These are phyloP conservation scores for Mycena maculata DNA, from an alignment of 768 basidiomycete genomes.

Conservation along the genomic window DNA sequence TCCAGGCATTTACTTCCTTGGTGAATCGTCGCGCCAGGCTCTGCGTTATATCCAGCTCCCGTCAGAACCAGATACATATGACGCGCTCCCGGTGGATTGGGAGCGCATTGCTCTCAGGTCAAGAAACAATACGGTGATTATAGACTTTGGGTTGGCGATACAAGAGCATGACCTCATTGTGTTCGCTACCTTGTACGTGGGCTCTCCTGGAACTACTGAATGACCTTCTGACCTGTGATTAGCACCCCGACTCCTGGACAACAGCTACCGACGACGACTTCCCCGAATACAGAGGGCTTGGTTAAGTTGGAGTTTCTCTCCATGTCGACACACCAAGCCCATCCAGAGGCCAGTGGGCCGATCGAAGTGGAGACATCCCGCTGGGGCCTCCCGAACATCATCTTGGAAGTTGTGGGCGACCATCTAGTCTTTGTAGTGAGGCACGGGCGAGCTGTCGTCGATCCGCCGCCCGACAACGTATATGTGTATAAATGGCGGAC, in stretches of 20 bases:
- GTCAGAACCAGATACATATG: background rate
- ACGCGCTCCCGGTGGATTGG: conserved; percentile 9
- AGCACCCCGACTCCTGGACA: background rate
- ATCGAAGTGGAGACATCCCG: conserved; percentile 45
- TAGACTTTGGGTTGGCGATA: conserved; percentile 33
- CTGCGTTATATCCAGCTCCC: conserved; percentile 29
- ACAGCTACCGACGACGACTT: background rate
- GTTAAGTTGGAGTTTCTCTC: conserved; percentile 40
- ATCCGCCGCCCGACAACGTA: conserved; percentile 40
- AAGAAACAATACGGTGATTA: background rate
- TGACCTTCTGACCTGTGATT: background rate
- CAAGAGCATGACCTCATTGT: conserved; percentile 36
- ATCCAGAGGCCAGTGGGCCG: conserved; percentile 48
- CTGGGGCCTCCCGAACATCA: conserved; percentile 46
- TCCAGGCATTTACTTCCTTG: conserved; percentile 23
- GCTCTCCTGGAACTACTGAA: background rate
- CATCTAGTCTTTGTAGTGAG: conserved; percentile 54
- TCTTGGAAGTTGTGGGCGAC: conserved; percentile 59
- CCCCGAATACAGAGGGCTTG: background rate
- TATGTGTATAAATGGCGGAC: conserved; percentile 60
- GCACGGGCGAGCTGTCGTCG: conserved; percentile 10
- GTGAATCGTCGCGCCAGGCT: conserved; percentile 8
- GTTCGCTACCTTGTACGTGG: conserved; percentile 31
- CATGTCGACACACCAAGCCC: conserved; percentile 51
- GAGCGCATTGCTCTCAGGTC: conserved; percentile 1